Conservation (phyloP, 805 yeast species). For the Alloascoidea hylecoeti region DNA sequence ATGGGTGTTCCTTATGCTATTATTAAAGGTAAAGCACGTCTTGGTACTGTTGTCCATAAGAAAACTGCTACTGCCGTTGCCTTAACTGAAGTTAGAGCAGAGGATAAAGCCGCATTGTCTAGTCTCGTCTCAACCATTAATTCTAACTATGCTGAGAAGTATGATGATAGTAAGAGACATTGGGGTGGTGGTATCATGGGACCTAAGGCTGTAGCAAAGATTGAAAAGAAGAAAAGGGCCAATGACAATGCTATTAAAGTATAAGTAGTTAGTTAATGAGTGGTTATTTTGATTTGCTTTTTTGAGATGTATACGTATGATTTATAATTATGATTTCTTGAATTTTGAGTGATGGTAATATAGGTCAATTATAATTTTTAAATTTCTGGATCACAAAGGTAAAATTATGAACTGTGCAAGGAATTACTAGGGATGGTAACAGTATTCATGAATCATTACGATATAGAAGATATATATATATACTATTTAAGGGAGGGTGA, state of each 20-base stretch:
- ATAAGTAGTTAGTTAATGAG: not conserved
- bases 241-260: constrained; percentile 17
- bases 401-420: no score
- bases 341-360: no score
- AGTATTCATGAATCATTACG: no score
- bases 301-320: no score
- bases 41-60: constrained; percentile 94
- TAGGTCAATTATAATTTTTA: no score
- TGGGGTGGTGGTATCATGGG: constrained; percentile 99
- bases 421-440: no score
- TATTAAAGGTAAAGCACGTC: constrained; percentile 97
- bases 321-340: no score
- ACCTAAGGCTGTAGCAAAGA: constrained; percentile 79
- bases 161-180: constrained; percentile 94
- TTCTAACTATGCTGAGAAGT: constrained; percentile 86
- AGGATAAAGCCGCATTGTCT: constrained; percentile 91
- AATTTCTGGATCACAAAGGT: no score
- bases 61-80: constrained; percentile 97
- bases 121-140: constrained; percentile 85
- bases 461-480: no score
- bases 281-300: not conserved
- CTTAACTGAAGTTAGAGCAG: constrained; percentile 86
- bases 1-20: constrained; percentile 99
- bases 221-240: constrained; percentile 60
- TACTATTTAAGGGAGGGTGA: no score